phyloP scores from a whole-genome alignment of 139 green algal species.

The Nannochloris sp. region DNA sequence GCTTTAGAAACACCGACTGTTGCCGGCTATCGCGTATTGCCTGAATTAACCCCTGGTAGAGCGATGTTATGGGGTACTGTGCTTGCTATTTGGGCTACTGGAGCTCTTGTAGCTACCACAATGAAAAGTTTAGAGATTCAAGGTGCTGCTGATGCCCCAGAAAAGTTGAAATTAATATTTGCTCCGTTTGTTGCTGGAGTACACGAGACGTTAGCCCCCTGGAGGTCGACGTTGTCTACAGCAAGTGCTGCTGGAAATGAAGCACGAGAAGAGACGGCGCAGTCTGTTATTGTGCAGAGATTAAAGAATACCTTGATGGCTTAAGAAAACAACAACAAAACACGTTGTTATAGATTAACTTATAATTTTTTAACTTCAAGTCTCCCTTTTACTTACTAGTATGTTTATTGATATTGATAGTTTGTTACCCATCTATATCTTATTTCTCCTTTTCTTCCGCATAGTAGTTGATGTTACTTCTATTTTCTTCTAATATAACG shows the following conservation, averaged over 20 bases:
- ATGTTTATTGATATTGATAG: too few species aligned
- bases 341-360: too few species aligned
- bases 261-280: not conserved
- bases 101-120: slow-evolving; percentile 21
- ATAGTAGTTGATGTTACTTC: too few species aligned
- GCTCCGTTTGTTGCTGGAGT: not conserved
- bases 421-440: too few species aligned
- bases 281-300: not conserved
- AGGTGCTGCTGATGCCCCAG: not conserved
- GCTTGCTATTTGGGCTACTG: slow-evolving; percentile 44
- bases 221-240: not conserved
- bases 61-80: slow-evolving; percentile 43
- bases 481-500: not conserved
- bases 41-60: slow-evolving; percentile 13
- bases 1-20: slow-evolving; percentile 29
- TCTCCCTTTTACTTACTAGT: not conserved
- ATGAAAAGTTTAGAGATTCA: slow-evolving; percentile 21
- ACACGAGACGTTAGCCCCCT: not conserved
- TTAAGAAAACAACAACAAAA: too few species aligned
- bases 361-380: not conserved
- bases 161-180: not conserved
- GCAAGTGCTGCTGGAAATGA: not conserved
- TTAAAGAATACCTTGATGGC: not conserved
- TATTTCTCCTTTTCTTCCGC: too few species aligned
- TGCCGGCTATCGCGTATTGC: slow-evolving; percentile 3